Evolutionary conservation across 768 basidiomycete genomes (phyloP), one percentile per base, ranked within the genome.

Genomic region (Exidia glandulosa): DNA sequence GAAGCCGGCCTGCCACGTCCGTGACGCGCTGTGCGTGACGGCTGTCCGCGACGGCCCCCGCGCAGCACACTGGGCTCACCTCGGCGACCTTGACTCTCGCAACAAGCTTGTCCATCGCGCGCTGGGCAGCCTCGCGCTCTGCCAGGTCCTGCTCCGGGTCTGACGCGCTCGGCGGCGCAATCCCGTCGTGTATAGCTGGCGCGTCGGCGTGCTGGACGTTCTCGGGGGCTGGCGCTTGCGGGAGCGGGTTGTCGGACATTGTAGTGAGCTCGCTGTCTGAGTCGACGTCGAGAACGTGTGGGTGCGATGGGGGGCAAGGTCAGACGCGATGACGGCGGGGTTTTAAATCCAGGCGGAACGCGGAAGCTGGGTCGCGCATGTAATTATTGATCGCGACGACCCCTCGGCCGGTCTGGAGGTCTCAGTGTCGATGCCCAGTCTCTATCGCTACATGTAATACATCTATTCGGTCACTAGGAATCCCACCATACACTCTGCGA

Each of bases 401-500:
- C n/a, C n/a, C n/a, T n/a, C n/a, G n/a, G n/a, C n/a, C n/a, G n/a
- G n/a, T 19, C 41, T 36, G 34, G 16, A 7, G 34, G 34, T 7
- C 34, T 36, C 7, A 7, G 34, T 7, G 7, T 36, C 16, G 34
- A 16, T 7, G 16, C 16, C 34, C 16, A 45, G 23, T 45, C 16
- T 10, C 41, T 45, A 45, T 45, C 19, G 41, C 41, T 45, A 45
- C 41, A 45, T 29, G 6, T 25, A n/a, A 25, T 54, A 25, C 19
- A 27, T 7, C 56, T 52, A 56, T 56, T 92, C 90, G 1, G 86
- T 71, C 13, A 94, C 84, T 41, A 99, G 74, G 67, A 96, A 90
- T 16, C 95, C 95, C 36, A 99, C 88, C 52, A 96, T 76, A 71
- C 92, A 97, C 33, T 84, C 80, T 68, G 97, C 94, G 25, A 99